Base-by-base conservation (phyloP, 2,329 filamentous ascomycete species). In the Xylariomycetidae sp. region DNA sequence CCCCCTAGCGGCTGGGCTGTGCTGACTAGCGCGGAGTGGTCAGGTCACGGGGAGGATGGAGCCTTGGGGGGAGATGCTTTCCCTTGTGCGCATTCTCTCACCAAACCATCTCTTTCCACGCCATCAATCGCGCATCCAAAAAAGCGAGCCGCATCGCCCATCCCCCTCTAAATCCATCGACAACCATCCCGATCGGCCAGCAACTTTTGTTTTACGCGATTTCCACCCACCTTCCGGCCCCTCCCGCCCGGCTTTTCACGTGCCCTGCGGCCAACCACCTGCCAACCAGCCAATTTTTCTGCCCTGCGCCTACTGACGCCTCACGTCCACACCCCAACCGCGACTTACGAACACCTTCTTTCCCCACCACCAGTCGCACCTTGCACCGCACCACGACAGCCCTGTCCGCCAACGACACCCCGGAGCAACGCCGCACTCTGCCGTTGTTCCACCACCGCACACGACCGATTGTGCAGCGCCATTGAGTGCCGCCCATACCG, bases 151-250 rank as follows among this genome's bases (percentile, higher is more conserved):
- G 52, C 52, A 72, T 73, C 71, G 65, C 69, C 68, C 68, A 64
- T 70, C 67, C 68, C 61, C 67, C 65, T 68, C 65, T 65, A 66
- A 67, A 69, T 68, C 60, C 70, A 76, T 76, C 71, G 61, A 68
- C 61, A 63, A 58, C 65, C 70, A 74, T 75, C 70, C 61, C 58
- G 59, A 68, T 63, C 66, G 59, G 58, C 62, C 62, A 62, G 64
- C 60, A 65, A 63, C 62, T 64, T 63, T 61, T 60, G 62, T 64
- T 67, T 64, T 62, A 71, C 70, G 68, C 72, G 64, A 65, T 65
- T 70, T 66, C 59, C 57, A 65, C 61, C 60, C 66, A 59, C 62
- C 57, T 43, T 61, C 52, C 58, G 50, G 52, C 56, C 58, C 58
- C 59, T 56, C 63, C 60, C 58, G 42, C 40, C 39, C 40, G 22